phyloP scores from a whole-genome alignment of 192 early-diverging fungal genomes.

The Mortierella hygrophila region DNA sequence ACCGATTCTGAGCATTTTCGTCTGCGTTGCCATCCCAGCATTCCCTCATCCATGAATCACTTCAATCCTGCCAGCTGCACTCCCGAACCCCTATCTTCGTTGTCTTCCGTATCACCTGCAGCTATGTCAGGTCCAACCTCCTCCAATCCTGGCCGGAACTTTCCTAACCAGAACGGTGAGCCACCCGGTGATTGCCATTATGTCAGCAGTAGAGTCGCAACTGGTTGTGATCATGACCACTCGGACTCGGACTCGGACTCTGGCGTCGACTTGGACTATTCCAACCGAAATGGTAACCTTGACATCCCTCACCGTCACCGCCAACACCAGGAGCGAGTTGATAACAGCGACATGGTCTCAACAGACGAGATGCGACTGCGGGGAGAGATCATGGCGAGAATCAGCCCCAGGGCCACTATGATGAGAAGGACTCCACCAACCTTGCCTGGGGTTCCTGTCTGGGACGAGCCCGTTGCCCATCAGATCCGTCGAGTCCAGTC shows the following conservation, averaged over 20 bases:
- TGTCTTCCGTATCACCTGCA: background rate
- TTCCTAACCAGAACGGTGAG: background rate
- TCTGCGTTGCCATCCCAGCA: background rate
- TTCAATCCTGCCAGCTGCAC: background rate
- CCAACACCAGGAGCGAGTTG: background rate
- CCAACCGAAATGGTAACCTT: background rate
- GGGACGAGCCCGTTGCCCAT: slow-evolving; percentile 10
- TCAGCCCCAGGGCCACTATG: background rate
- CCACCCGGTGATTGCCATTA: background rate
- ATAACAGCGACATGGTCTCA: background rate
- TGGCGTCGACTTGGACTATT: background rate
- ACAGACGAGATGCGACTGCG: background rate
- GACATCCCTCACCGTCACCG: background rate
- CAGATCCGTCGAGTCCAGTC: slow-evolving; percentile 18
- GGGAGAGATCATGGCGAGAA: background rate
- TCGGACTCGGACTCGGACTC: background rate
- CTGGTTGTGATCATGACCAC: background rate
- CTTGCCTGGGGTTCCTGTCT: background rate
- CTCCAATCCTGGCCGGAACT: background rate
- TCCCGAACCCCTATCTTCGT: background rate
- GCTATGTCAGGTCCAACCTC: background rate
- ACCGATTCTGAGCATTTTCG: background rate
- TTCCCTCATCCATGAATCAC: background rate
- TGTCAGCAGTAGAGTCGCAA: background rate
- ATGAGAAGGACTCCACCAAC: slow-evolving; percentile 7